phyloP scores from a whole-genome alignment of 495 filamentous ascomycete species.

The Penicillium atrosanguineum region DNA sequence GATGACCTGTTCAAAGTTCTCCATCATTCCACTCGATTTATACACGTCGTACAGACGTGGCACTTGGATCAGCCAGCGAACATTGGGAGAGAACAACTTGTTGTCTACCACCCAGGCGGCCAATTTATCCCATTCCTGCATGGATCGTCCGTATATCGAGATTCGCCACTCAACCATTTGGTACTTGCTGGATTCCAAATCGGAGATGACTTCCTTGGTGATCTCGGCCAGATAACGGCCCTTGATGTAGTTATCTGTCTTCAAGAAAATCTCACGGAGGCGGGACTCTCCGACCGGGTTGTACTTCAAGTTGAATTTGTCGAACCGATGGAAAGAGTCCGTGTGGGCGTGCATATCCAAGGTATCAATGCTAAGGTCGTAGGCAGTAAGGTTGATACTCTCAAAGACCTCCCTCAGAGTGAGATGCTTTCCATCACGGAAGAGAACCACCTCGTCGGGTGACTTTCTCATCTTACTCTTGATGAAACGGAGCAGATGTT shows the following conservation, averaged over 20 bases:
- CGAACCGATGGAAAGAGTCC: constrained; percentile 97
- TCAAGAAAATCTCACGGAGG: constrained; percentile 91
- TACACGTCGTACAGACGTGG: constrained; percentile 95
- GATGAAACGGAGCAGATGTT: constrained; percentile 95
- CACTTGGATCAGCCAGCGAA: constrained; percentile 95
- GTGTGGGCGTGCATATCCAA: constrained; percentile 99
- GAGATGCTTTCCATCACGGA: constrained; percentile 86
- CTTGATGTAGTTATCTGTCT: constrained; percentile 97
- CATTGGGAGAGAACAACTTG: constrained; percentile 94
- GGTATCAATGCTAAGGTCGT: constrained; percentile 97
- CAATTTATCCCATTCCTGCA: constrained; percentile 97
- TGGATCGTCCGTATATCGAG: constrained; percentile 86
- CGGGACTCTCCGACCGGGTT: constrained; percentile 96
- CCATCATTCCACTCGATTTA: constrained; percentile 81
- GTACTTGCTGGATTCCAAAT: constrained; percentile 97
- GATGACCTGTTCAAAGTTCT: constrained; percentile 85
- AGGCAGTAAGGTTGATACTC: constrained; percentile 93
- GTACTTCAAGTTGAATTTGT: constrained; percentile 99
- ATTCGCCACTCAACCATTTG: constrained; percentile 99
- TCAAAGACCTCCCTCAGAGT: constrained; percentile 93
- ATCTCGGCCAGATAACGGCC: constrained; percentile 96
- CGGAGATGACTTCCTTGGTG: constrained; percentile 96
- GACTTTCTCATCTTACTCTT: constrained; percentile 99
- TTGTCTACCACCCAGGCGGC: constrained; percentile 99
- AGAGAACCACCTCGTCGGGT: constrained; percentile 90